Evolutionary conservation across 306 rosid species (phyloP).

Genomic region (Castanospermum australe): DNA sequence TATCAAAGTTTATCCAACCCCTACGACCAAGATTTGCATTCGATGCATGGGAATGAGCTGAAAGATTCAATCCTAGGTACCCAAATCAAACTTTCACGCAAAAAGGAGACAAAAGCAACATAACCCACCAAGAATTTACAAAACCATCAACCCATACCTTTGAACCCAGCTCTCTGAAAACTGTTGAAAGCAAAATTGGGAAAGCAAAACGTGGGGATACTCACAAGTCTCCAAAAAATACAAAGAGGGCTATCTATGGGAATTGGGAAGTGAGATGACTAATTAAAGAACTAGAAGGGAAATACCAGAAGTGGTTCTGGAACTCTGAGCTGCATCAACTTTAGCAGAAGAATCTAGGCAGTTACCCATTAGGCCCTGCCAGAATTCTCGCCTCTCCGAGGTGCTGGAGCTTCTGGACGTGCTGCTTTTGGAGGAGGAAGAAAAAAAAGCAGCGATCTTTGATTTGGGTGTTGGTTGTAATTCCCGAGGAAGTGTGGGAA

Average conservation of each 20-base stretch:
- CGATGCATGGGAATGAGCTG: not conserved
- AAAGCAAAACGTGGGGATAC: not conserved
- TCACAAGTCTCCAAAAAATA: not conserved
- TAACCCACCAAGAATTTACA: not conserved
- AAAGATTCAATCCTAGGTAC: constrained; percentile 1
- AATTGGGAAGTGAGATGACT: not conserved
- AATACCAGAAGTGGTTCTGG: constrained; percentile 61
- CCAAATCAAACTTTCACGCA: not conserved
- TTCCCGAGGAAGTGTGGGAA: not conserved
- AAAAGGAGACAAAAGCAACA: not conserved
- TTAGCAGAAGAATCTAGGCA: constrained; percentile 82
- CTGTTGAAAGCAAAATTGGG: not conserved
- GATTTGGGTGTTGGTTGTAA: not conserved
- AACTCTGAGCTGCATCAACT: constrained; percentile 62
- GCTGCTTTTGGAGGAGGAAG: not conserved
- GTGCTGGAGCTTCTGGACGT: not conserved
- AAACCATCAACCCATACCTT: not conserved
- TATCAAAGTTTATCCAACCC: not conserved
- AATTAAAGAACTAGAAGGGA: not conserved
- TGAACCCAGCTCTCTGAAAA: not conserved
- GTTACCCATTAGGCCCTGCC: constrained; percentile 64
- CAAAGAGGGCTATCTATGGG: not conserved
- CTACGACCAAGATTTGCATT: not conserved
- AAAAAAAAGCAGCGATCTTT: not conserved
- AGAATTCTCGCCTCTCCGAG: not conserved